Conservation (phyloP, 441 rosid genomes). For the Erodium chrysanthum region DNA sequence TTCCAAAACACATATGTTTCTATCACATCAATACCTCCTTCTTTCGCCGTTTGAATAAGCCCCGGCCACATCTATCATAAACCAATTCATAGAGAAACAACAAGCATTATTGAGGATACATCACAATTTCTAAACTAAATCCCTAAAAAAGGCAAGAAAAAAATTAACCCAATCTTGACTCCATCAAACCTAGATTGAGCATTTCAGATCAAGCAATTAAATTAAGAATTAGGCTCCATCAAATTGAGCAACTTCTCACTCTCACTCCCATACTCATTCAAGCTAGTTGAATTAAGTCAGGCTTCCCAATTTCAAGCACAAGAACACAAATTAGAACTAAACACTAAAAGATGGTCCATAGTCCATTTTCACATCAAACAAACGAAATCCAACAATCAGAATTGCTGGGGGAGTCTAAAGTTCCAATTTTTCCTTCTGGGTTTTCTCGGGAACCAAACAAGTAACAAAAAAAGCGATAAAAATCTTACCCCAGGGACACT, state of each 20-base stretch:
- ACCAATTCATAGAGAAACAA: constrained; percentile 1
- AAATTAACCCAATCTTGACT: too few species aligned
- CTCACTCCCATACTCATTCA: not conserved
- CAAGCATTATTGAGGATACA: too few species aligned
- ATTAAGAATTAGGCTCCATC: not conserved
- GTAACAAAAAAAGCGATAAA: not conserved
- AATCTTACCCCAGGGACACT: constrained; percentile 62
- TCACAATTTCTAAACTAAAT: not conserved
- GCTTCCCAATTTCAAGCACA: not conserved
- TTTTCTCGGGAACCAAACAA: constrained; percentile 4
- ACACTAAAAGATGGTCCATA: not conserved
- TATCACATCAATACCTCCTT: constrained; percentile 71
- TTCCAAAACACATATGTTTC: constrained; percentile 95
- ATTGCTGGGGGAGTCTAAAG: not conserved
- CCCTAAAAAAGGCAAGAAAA: not conserved
- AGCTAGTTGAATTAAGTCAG: not conserved
- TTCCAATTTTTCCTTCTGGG: not conserved
- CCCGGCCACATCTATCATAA: constrained; percentile 82
- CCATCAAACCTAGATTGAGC: not conserved
- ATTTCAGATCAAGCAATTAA: not conserved
- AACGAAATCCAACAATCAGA: constrained; percentile 1
- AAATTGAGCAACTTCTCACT: not conserved
- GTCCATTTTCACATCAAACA: not conserved
- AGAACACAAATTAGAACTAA: too few species aligned
- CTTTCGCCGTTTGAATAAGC: constrained; percentile 70